Conservation (phyloP, 179 eudicot genomes). For the Dionaea muscipula region DNA sequence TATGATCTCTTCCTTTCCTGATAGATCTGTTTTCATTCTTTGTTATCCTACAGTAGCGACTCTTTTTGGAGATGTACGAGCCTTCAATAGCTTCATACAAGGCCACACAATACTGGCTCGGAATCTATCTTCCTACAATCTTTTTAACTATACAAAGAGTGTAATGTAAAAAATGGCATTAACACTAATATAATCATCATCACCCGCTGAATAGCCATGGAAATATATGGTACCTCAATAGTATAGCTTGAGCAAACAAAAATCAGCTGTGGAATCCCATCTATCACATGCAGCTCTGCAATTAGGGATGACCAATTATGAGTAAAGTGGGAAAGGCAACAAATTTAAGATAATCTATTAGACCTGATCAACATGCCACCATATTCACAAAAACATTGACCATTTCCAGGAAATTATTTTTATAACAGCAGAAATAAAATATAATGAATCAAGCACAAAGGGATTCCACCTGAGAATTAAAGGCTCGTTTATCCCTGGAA, state of each 20-base stretch:
- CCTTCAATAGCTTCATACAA: no score
- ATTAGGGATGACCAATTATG: slow-evolving; percentile 2
- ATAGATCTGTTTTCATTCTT: not conserved
- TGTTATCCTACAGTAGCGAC: not conserved
- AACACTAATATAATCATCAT: no score
- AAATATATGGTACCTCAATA: slow-evolving; percentile 52
- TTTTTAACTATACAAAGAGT: no score
- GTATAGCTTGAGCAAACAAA: slow-evolving; percentile 91
- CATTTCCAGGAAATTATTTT: not conserved
- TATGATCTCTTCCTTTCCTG: no score
- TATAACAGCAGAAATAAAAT: no score
- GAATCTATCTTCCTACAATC: no score
- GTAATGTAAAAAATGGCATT: no score
- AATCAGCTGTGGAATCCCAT: slow-evolving; percentile 76
- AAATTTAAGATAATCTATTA: not conserved
- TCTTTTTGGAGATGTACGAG: not conserved
- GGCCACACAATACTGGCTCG: no score
- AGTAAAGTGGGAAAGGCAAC: slow-evolving; percentile 5
- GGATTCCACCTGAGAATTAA: no score
- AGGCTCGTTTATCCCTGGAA: no score
- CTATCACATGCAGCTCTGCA: slow-evolving; percentile 86
- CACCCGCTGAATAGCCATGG: no score
- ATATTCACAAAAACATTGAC: not conserved
- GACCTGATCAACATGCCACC: not conserved
- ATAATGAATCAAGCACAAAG: no score